Evolutionary conservation across 257 asterid genomes (phyloP), one percentile per base, ranked within the genome.

Genomic region (Cynanchum wilfordii): DNA sequence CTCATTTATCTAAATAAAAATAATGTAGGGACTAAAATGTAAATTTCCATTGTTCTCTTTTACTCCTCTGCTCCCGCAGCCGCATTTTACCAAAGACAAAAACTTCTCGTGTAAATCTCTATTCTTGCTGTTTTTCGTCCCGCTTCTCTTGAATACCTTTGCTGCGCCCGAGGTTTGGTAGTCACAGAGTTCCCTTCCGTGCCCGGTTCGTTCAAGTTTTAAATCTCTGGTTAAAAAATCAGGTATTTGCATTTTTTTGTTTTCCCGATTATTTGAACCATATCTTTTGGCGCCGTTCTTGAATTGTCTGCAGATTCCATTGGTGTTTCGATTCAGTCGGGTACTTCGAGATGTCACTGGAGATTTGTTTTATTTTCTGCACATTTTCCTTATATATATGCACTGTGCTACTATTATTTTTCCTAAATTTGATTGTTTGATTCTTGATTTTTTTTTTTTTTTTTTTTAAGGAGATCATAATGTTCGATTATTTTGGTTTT

Each of bases 251-350:
- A 36, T 19, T 17, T 36, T 17, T 36, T 33, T 0, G 4, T 33
- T 50, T 36, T 15, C 3, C 20, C 36, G 12, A 30, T 30, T 63
- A 30, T 59, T 11, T 10, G 38, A 30, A 15, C 45, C 2, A 16
- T 5, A 6, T 40, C 45, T 30, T 30, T 30, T 30, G 22, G 12
- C 11, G 22, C 44, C 24, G 24, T 12, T 64, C 69, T 36, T 36
- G 50, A 38, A 17, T 20, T 64, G 15, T 1, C 69, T 36, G 27
- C 50, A 64, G 50, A 59, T 64, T 64, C 16, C n/a, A 17, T 9
- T 36, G 69, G 50, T 64, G 25, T 64, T 64, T 36, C 5, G n/a
- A 64, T 25, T 64, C 49, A 64, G 69, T 64, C 69, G 19, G 50
- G 44, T 33, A 64, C 50, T 64, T 64, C 7, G 49, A 64, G 16